A percentile compares a stretch with the other conserved stretches of the same genome.
phyloP scores from a whole-genome alignment of 2,329 filamentous ascomycete species.

The Zymoseptoria tritici region DNA sequence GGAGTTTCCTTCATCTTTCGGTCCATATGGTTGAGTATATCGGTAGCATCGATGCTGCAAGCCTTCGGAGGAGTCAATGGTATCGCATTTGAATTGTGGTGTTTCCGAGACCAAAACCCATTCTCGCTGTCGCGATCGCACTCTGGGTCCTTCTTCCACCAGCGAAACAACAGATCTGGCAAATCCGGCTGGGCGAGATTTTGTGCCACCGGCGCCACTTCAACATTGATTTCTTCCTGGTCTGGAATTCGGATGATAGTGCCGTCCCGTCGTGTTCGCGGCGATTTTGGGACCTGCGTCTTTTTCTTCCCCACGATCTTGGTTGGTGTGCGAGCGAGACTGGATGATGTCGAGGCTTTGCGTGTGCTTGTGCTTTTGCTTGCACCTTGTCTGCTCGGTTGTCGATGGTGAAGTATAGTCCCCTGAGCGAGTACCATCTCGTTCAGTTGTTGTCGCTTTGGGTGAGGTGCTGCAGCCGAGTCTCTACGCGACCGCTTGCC shows the following conservation, averaged over 20 bases:
- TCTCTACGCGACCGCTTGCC: no score
- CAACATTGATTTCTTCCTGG: background rate
- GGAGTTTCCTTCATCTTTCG: slow-evolving; percentile 1
- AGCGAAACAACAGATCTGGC: slow-evolving; percentile 5
- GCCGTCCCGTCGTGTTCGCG: background rate
- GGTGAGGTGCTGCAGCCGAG: no score
- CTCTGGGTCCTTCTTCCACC: slow-evolving; percentile 3
- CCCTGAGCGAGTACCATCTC: no score
- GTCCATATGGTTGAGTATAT: background rate
- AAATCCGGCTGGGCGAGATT: slow-evolving; percentile 4
- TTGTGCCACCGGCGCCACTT: background rate
- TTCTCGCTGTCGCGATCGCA: slow-evolving; percentile 4
- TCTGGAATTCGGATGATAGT: background rate
- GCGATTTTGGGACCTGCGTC: no score
- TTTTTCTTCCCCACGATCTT: no score
- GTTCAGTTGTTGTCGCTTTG: no score
- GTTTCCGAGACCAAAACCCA: slow-evolving; percentile 4
- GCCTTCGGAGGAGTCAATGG: background rate
- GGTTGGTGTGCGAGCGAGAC: no score
- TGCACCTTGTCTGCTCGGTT: background rate
- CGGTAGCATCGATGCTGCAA: background rate
- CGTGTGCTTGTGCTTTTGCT: background rate
- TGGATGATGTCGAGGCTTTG: background rate
- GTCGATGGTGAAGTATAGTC: background rate
- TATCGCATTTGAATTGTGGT: slow-evolving; percentile 5